Conservation (phyloP, 352 stramenopile genomes). For the Phytophthora constricta region DNA sequence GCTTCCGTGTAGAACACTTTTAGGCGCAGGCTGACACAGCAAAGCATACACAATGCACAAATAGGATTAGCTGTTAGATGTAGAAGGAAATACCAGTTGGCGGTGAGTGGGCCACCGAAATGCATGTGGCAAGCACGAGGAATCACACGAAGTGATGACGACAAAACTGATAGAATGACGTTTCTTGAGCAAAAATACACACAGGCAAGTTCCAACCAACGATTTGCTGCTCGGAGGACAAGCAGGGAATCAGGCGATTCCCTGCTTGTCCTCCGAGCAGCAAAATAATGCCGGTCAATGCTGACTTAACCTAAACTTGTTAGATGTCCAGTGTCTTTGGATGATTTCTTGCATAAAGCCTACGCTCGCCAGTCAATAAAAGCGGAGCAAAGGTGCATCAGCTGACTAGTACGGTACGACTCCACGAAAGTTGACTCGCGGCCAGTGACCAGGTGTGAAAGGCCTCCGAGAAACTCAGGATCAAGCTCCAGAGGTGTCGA, state of each 20-base stretch:
- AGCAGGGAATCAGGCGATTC: not conserved
- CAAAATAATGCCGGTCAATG: not conserved
- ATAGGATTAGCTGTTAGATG: slow-evolving; percentile 1
- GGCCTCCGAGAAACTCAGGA: slow-evolving; percentile 50
- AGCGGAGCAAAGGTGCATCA: slow-evolving; percentile 63
- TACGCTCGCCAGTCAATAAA: slow-evolving; percentile 72
- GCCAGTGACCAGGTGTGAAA: slow-evolving; percentile 49
- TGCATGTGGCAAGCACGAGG: no score
- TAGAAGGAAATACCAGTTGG: no score
- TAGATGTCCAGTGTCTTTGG: not conserved
- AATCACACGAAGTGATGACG: no score
- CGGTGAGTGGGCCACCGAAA: no score
- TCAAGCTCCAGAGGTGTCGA: slow-evolving; percentile 51
- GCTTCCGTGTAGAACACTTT: slow-evolving; percentile 59
- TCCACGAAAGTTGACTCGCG: slow-evolving; percentile 64
- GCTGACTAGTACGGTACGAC: slow-evolving; percentile 57
- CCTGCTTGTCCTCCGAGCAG: not conserved
- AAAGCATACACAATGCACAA: slow-evolving; percentile 11
- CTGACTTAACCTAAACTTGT: no score
- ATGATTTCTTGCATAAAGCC: slow-evolving; percentile 12
- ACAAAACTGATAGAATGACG: no score
- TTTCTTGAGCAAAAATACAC: no score
- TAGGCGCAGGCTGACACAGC: slow-evolving; percentile 3
- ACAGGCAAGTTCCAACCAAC: no score
- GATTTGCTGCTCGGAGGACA: no score